Evolutionary conservation across 176 grass and related monocot species (phyloP).

Genomic region (Zizania latifolia): DNA sequence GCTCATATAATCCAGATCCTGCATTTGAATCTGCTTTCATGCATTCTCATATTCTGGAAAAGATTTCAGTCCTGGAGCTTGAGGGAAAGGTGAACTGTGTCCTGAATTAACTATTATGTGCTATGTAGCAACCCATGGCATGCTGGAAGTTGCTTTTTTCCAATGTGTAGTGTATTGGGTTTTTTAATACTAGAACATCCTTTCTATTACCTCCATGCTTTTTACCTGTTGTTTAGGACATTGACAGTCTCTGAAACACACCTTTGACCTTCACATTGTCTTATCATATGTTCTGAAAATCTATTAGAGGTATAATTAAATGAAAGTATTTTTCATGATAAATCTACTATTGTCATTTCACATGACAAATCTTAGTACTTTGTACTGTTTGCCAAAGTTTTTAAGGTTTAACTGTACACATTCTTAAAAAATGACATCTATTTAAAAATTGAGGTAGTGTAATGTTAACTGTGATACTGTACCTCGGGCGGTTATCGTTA

Average conservation of each 20-base stretch:
- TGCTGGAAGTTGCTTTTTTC: not conserved
- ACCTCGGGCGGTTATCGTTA: not conserved
- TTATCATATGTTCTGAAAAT: not conserved
- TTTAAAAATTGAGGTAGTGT: not conserved
- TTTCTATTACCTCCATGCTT: not conserved
- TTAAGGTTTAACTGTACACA: not conserved
- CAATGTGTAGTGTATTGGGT: not conserved
- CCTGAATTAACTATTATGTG: not conserved
- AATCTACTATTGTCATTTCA: not conserved
- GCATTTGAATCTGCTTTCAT: constrained; percentile 54
- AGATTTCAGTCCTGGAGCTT: constrained; percentile 62
- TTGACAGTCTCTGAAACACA: not conserved
- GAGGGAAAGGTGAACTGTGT: constrained; percentile 54
- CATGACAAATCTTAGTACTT: not conserved
- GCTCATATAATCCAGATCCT: constrained; percentile 75
- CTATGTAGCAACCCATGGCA: not conserved
- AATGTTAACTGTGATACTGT: not conserved
- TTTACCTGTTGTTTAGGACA: not conserved
- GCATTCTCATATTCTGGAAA: constrained; percentile 68
- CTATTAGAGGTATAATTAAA: not conserved
- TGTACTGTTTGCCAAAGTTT: not conserved
- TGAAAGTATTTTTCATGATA: not conserved
- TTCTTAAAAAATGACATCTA: not conserved
- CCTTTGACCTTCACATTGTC: not conserved
- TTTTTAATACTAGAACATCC: not conserved